A percentile compares a stretch with the other conserved stretches of the same genome.
These are phyloP conservation scores for Fusarium pilosicola DNA, from an alignment of 2,329 filamentous ascomycete genomes.

Conservation along the genomic window DNA sequence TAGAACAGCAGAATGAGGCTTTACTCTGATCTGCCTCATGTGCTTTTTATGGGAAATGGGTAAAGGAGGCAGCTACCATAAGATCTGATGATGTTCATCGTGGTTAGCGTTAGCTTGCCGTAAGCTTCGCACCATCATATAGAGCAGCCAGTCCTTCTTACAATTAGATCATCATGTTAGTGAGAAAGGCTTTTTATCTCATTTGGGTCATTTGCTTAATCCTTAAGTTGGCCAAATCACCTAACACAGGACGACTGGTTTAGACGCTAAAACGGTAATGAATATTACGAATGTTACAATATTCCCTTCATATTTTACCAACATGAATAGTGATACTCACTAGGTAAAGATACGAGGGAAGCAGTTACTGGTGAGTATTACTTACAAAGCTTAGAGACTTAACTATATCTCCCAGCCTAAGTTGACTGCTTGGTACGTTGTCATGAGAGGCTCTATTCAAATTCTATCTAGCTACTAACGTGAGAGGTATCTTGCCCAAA, in stretches of 20 bases:
- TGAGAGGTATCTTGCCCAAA: not conserved
- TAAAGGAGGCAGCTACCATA: not conserved
- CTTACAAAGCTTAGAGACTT: not conserved
- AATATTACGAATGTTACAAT: no score
- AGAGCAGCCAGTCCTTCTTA: not conserved
- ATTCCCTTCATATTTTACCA: not conserved
- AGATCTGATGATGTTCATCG: not conserved
- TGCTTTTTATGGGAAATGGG: not conserved
- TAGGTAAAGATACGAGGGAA: no score
- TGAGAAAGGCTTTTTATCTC: not conserved
- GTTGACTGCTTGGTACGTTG: not conserved
- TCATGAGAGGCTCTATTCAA: not conserved
- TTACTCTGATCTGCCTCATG: no score
- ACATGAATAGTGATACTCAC: not conserved
- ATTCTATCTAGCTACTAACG: not conserved
- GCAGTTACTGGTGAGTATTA: not conserved
- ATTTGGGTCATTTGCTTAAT: not conserved
- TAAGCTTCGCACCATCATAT: not conserved
- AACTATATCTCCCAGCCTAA: not conserved
- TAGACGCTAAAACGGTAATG: not conserved
- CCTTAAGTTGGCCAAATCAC: not conserved
- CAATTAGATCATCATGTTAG: not conserved
- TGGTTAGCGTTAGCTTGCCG: not conserved
- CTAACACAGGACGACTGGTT: not conserved
- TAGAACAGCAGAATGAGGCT: not conserved